Evolutionary conservation across 2,329 filamentous ascomycete genomes (phyloP), one percentile per base, ranked within the genome.

Genomic region (Amauroascus niger): DNA sequence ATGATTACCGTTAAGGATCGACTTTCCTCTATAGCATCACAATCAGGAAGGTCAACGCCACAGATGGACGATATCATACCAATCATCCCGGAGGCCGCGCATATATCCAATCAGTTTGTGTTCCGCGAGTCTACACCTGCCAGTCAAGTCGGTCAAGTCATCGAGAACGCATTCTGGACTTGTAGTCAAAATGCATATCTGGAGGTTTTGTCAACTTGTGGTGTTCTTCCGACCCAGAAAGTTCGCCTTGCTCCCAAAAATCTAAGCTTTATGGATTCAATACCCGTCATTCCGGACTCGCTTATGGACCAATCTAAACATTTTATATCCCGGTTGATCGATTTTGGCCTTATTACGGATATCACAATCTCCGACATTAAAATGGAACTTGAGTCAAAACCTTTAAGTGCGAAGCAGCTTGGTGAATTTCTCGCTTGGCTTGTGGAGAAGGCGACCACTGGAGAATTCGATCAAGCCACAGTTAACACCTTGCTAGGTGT

Each of bases 121-220:
- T 95, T 93, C 61, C 79, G 78, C 35, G 88, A 95, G 64, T 96
- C 93, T 1, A 97, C 94, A 0, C 93, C 93, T 1, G 94, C 87
- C 57, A 79, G 79, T 0, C 79, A 87, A 56, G 86, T 97, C 18
- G 88, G 89, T 0, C 82, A 88, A 64, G 85, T 88, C 57, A 88
- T 98, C 51, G 90, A 96, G 64, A 88, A 96, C 69, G 87, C 89
- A 0, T 98, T 98, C 66, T 98, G 93, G 93, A 94, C 83, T 33
- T 90, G 88, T 58, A 93, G 87, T 64, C 84, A 82, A 65, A 85
- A 84, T 58, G 82, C 88, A 1, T 84, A 81, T 0, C 88, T 97
- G 54, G 90, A 96, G 63, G 79, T 96, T 6, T 83, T 94, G 59
- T 96, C 90, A 1, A 95, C 86, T 18, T 82, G 84, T 55, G 94